Evolutionary conservation across 768 basidiomycete species (phyloP), one percentile per base, ranked within the genome.

Genomic region (Sporobolomyces pararoseus): DNA sequence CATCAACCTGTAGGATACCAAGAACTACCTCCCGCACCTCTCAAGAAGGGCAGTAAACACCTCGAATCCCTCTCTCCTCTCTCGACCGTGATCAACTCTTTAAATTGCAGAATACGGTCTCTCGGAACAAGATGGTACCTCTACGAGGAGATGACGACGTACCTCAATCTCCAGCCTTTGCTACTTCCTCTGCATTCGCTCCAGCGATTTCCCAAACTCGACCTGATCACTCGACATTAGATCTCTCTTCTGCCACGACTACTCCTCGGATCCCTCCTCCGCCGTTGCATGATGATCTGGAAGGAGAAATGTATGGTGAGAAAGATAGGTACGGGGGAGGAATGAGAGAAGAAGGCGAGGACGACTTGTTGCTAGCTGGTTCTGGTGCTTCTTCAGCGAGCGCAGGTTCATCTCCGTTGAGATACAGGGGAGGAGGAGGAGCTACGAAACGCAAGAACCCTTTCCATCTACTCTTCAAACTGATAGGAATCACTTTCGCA

Each of bases 401-500:
- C 47, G 47, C 47, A 7, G 23, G 47, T n/a, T 49, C 47, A 19
- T n/a, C n/a, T n/a, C n/a, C 47, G n/a, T n/a, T 49, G 21, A 10
- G 47, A 7, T 49, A 49, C n/a, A 17, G 50, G 29, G 50, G 50
- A 51, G 50, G 53, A 55, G 32, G 32, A 35, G 32, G 32, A 34
- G 5, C 21, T 4, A 34, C 12, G 7, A 34, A 53, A 34, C 47
- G 49, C 29, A 19, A 17, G 46, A 61, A 50, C 21, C 46, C 59
- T 31, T 49, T 71, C 50, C 32, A 52, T 23, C 23, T 49, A 14
- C 55, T 71, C 29, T 21, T 71, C 44, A 62, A 63, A 51, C 61
- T 71, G 37, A 35, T 71, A 53, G 47, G 44, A 23, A 65, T 4
- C 37, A 49, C 65, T 29, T 61, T 66, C 46, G 32, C 23, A 47